phyloP scores from a whole-genome alignment of 2,329 filamentous ascomycete species.

The Verticillium tricorpus region DNA sequence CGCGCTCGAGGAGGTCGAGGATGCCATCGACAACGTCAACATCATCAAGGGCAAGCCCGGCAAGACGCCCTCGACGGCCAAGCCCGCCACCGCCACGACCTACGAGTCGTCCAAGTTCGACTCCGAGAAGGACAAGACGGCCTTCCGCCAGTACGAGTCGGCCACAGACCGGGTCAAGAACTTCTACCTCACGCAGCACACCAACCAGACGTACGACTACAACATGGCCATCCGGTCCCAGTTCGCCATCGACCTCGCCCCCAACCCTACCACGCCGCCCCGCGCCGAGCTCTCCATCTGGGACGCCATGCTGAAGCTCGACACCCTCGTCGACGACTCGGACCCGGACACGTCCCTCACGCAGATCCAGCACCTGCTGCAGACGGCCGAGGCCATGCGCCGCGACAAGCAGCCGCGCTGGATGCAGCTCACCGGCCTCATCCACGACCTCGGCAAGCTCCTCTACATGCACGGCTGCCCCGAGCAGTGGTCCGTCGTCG shows the following conservation, averaged over 20 bases:
- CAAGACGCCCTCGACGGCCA: neutral
- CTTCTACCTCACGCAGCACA: conserved; percentile 74
- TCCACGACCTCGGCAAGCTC: conserved; percentile 77
- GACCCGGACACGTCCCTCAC: conserved; percentile 84
- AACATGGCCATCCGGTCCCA: conserved; percentile 71
- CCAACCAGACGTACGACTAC: conserved; percentile 74
- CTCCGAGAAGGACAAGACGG: conserved; percentile 69
- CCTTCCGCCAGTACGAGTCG: conserved; percentile 78
- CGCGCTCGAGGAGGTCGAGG: conserved; percentile 39
- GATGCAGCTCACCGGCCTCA: conserved; percentile 75
- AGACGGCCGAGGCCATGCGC: conserved; percentile 84
- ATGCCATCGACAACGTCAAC: conserved; percentile 52
- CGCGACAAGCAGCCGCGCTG: conserved; percentile 77
- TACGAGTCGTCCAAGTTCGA: conserved; percentile 65
- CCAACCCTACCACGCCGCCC: conserved; percentile 51
- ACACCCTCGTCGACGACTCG: conserved; percentile 85
- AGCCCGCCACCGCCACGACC: conserved; percentile 3
- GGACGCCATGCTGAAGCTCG: conserved; percentile 89
- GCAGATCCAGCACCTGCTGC: conserved; percentile 86
- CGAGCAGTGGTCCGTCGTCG: conserved; percentile 92
- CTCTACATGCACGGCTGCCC: conserved; percentile 77
- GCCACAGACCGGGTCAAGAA: conserved; percentile 80
- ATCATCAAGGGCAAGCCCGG: conserved; percentile 36
- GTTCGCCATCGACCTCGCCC: conserved; percentile 49
- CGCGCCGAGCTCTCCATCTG: conserved; percentile 76